phyloP scores from a whole-genome alignment of 1,284 basidiomycete species.

The Phenoliferia sp. region DNA sequence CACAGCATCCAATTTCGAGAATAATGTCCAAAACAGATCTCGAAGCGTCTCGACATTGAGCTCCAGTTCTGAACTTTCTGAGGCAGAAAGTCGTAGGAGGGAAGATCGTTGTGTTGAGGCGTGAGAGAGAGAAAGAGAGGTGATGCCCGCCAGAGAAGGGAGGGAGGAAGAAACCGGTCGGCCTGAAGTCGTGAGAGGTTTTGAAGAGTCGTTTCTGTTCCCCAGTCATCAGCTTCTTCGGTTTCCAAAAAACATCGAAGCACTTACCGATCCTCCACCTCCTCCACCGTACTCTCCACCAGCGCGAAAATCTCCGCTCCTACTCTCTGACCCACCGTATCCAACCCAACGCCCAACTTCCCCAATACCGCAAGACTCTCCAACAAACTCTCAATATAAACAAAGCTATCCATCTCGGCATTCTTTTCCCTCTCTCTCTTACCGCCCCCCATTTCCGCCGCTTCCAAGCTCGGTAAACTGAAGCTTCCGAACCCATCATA shows the following conservation, averaged over 20 bases:
- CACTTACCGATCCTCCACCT: constrained; percentile 80
- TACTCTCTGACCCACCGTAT: constrained; percentile 76
- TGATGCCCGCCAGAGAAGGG: constrained; percentile 10
- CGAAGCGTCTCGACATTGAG: constrained; percentile 76
- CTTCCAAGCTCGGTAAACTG: constrained; percentile 1
- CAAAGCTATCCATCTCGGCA: constrained; percentile 87
- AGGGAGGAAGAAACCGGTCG: constrained; percentile 19
- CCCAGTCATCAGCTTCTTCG: neutral
- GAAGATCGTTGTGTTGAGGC: constrained; percentile 10
- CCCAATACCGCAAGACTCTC: constrained; percentile 89
- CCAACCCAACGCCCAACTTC: constrained; percentile 77
- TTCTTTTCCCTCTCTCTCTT: constrained; percentile 38
- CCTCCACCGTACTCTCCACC: constrained; percentile 80
- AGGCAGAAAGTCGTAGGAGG: constrained; percentile 62
- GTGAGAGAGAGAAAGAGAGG: neutral
- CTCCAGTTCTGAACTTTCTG: constrained; percentile 63
- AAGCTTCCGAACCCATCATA: constrained; percentile 7
- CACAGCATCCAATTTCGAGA: constrained; percentile 94
- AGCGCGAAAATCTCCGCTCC: constrained; percentile 78
- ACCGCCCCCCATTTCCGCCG: neutral
- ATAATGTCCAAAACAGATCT: constrained; percentile 97
- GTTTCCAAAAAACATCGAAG: constrained; percentile 37
- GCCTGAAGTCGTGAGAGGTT: neutral
- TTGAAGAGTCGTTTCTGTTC: constrained; percentile 26
- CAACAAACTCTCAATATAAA: constrained; percentile 87